Evolutionary conservation across 2,329 filamentous ascomycete species (phyloP), one percentile per base, ranked within the genome.

Genomic region (Volutella citrinella): DNA sequence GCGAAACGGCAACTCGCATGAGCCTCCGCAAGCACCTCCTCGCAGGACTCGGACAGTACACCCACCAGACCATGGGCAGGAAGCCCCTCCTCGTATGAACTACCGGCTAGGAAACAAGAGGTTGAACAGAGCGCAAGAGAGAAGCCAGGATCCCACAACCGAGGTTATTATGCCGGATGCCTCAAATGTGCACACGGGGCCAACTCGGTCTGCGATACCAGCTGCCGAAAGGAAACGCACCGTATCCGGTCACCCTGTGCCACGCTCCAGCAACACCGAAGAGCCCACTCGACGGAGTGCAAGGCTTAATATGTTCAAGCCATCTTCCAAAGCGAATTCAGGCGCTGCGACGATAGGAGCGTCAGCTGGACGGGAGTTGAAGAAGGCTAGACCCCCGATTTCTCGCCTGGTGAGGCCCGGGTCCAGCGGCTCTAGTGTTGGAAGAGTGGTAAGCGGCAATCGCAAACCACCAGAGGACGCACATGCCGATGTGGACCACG

Each of bases 361-460:
- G 14, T 70, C 77, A 40, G 76, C 83, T 41, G 59, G 57, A 19
- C 59, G 88, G 52, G 89, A 95, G 52, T 61, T 94, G 53, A 91
- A 89, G 59, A 95, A 89, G 68, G 84, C 84, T 45, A 87, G 84
- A 52, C 84, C 87, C 45, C 85, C 81, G 5, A 73, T 81, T 36
- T 78, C 78, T 27, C 55, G 83, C 64, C 61, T 82, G 63, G 52
- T 90, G 70, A 72, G 84, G 64, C 63, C 84, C 63, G 68, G 76
- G 54, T 62, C 83, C 11, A 80, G 80, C 40, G 69, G 76, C 12
- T 79, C 85, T 5, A 87, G 77, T 34, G 86, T 94, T 23, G 87
- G 88, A 13, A 79, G 90, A 50, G 87, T 91, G 35, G 87, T 95
- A 27, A 95, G 89, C 58, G 90, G 89, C 15, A 95, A 93, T 57